Conservation (phyloP, 805 yeast genomes). For the Ascoidea rubescens region DNA sequence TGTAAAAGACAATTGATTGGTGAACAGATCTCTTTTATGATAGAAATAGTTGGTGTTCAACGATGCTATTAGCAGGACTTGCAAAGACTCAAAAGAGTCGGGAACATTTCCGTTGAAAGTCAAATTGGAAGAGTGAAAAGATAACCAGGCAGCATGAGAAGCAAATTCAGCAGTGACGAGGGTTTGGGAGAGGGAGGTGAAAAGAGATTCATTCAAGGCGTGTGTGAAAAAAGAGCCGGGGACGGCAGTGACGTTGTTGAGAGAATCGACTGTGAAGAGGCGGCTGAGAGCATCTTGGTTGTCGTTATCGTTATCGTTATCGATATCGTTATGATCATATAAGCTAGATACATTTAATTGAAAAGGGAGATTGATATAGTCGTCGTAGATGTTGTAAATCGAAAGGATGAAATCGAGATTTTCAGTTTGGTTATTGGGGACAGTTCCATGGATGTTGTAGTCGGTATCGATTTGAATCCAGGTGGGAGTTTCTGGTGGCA, state of each 20-base stretch:
- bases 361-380: conserved; percentile 44
- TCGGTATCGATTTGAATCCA: conserved; percentile 36
- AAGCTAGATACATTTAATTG: conserved; percentile 23
- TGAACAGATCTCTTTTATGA: conserved; percentile 1
- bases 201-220: conserved; percentile 36
- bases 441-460: conserved; percentile 32
- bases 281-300: background rate
- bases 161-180: conserved; percentile 28
- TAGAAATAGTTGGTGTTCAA: conserved; percentile 12
- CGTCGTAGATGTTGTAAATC: conserved; percentile 44
- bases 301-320: background rate
- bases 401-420: conserved; percentile 34
- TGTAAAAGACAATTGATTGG: conserved; percentile 30
- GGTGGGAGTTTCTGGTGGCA: conserved; percentile 38
- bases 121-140: conserved; percentile 41
- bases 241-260: conserved; percentile 54
- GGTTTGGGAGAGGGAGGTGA: conserved; percentile 40
- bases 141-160: conserved; percentile 43
- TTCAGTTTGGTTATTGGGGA: conserved; percentile 30
- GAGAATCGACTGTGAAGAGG: conserved; percentile 37
- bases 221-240: conserved; percentile 46
- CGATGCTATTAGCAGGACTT: conserved; percentile 28
- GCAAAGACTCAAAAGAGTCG: conserved; percentile 24
- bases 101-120: conserved; percentile 64
- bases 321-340: too few species aligned